Base-by-base conservation (phyloP, 1,284 basidiomycete genomes). In the Ganoderma meredithae region DNA sequence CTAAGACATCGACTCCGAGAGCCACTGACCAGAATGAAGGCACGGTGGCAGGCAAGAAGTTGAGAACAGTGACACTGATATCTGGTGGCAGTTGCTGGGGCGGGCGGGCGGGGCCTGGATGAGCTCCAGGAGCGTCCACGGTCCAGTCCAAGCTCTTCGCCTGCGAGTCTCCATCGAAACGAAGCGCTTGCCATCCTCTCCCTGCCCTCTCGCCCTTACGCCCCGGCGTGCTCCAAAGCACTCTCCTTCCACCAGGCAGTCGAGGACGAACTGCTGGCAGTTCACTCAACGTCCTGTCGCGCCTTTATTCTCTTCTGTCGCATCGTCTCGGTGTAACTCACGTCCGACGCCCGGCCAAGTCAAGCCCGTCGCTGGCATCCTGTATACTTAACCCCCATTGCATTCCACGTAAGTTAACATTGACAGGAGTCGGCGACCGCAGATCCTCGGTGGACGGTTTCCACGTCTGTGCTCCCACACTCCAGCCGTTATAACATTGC, bases 251-350 rank as follows among this genome's bases (percentile, higher is more conserved):
- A 25, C 69, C 59, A 64, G 69, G 70, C 47, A 65, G 63, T 60
- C 69, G 49, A 62, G 71, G 71, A 70, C 71, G 69, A 70, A 70
- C 71, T 72, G 71, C 71, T 71, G 71, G 71, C 71, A 72, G 71
- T 71, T 72, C 68, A 69, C 60, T 67, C 55, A 59, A 62, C 67
- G 71, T 69, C 71, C 71, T 71, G 69, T 71, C 71, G 62, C 63
- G 52, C 52, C 64, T 66, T 66, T 70, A 55, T 59, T 60, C n/a
- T 31, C 65, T 59, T 55, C 67, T 62, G 66, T 65, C 67, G 56
- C 60, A 66, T 36, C 68, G 64, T 62, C 64, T 41, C 61, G 13
- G 27, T 60, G 49, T 22, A 60, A 55, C 60, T 62, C 36, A 52
- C 58, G 27, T 58, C 53, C 53, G 31, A 58, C 55, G 33, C 39